Evolutionary conservation across 257 asterid species (phyloP), one percentile per base, ranked within the genome.

Genomic region (Mentha longifolia): DNA sequence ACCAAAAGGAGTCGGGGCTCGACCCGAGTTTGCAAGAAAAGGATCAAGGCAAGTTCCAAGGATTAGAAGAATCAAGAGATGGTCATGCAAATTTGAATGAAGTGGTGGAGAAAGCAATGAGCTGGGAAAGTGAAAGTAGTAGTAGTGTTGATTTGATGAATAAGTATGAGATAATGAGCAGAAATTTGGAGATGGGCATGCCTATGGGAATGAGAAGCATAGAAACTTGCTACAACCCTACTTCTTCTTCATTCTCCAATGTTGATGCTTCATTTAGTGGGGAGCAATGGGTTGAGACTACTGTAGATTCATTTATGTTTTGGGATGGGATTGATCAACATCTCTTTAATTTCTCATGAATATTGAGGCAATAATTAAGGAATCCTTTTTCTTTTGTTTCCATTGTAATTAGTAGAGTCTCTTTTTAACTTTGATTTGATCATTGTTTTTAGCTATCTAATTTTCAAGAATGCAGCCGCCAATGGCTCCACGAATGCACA

Each of bases 221-320:
- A 37, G 65, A 45, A 31, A 74, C 33, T 63, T 20, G 67, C 72
- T 79, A 69, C 20, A 68, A 80, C 59, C 72, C 84, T 33, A 35
- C 6, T 51, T 65, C 79, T 5, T 47, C 52, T 47, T 46, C 52
- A 14, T 46, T 14, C 19, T 46, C 52, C n/a, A n/a, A 28, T 28
- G 3, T 14, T 4, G 16, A 14, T 11, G 51, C 12, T 47, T 47
- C 52, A 14, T 47, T 15, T 14, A 47, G 52, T 47, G 7, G 5
- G 8, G 8, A 35, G 39, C 39, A 35, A 35, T 35, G 39, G 39
- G 39, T 35, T 35, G 39, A 47, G n/a, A 69, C 69, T 66, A 69
- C 69, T 66, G 73, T 75, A 19, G 89, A 85, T 70, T 83, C 93
- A 9, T 55, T 83, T 70, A 61, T 81, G 31, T 78, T 85, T 0